Base-by-base conservation (phyloP, 1,284 basidiomycete species). In the Cerrena zonata region DNA sequence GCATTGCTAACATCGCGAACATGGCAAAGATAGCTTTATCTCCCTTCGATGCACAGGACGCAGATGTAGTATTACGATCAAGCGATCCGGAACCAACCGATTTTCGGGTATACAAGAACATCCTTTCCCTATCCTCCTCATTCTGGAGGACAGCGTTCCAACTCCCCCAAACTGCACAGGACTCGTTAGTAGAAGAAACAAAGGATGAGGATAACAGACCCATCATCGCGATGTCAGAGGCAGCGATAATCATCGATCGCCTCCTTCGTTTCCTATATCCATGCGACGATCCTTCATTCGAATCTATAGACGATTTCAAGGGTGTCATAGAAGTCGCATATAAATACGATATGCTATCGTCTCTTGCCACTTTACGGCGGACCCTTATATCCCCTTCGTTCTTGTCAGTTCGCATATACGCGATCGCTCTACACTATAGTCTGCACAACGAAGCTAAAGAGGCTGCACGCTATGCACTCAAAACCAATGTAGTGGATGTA, bases 81-180 rank as follows among this genome's bases (percentile, higher is more conserved):
- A 54, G 55, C 41, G 34, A 56, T 10, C 51, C 55, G 10, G 40
- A 56, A 5, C 51, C 59, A 3, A 66, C 72, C 48, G 72, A 79
- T 56, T 85, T 86, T 59, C 71, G 68, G 41, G 77, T 80, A n/a
- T 84, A 87, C 63, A 70, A 71, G 55, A 76, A 72, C 61, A 75
- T 88, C 53, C 75, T 89, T 46, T 66, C 76, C 11, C 69, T 72
- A 4, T 78, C 82, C 0, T 88, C 85, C 1, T 74, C 79, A 1
- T 82, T 89, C 67, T 89, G 88, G 64, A 63, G 66, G 46, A 75
- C 80, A 50, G 80, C 88, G 80, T 83, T 88, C 62, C 63, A 77
- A 21, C 68, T 88, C 19, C 84, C 85, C 3, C 82, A 86, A 57
- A 65, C 47, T 36, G 53, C 50, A 21, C 48, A n/a, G n/a, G n/a